phyloP scores from a whole-genome alignment of 1,139 yeast species.

The Saccharomyces uvarum region DNA sequence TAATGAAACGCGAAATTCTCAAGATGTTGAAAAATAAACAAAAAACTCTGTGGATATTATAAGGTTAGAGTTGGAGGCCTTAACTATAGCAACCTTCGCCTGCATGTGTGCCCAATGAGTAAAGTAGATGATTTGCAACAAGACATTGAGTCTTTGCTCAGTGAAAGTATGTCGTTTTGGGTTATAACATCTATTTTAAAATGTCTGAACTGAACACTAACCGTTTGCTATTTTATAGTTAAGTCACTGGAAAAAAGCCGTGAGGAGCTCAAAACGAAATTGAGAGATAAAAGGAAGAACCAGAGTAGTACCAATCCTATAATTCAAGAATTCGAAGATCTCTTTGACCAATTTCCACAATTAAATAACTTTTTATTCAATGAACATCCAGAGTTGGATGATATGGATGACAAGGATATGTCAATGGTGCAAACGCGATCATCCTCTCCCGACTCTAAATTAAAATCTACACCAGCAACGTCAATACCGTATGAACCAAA shows the following conservation, averaged over 20 bases:
- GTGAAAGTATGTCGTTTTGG: constrained; percentile 16
- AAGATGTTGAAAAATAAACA: neutral
- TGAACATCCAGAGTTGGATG: constrained; percentile 6
- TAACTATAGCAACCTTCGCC: neutral
- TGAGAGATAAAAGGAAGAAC: constrained; percentile 4
- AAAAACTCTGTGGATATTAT: neutral
- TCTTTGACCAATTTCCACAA: constrained; percentile 21
- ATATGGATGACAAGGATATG: neutral
- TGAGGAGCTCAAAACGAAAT: constrained; percentile 6
- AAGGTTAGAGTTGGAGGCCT: neutral
- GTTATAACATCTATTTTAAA: neutral
- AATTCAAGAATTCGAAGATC: constrained; percentile 15
- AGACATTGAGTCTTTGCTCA: constrained; percentile 24
- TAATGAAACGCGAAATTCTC: neutral
- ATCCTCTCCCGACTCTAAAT: neutral
- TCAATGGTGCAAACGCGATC: neutral
- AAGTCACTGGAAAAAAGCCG: constrained; percentile 11
- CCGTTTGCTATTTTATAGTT: constrained; percentile 4
- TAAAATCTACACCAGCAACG: neutral
- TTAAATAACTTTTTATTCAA: constrained; percentile 14
- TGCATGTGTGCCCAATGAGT: constrained; percentile 9
- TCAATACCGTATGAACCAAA: neutral
- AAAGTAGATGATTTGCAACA: constrained; percentile 22
- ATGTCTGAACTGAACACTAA: constrained; percentile 2
- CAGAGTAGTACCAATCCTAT: constrained; percentile 10